These are phyloP conservation scores for Trichoderma arundinaceum DNA, from an alignment of 2,329 filamentous ascomycete genomes.

Conservation along the genomic window DNA sequence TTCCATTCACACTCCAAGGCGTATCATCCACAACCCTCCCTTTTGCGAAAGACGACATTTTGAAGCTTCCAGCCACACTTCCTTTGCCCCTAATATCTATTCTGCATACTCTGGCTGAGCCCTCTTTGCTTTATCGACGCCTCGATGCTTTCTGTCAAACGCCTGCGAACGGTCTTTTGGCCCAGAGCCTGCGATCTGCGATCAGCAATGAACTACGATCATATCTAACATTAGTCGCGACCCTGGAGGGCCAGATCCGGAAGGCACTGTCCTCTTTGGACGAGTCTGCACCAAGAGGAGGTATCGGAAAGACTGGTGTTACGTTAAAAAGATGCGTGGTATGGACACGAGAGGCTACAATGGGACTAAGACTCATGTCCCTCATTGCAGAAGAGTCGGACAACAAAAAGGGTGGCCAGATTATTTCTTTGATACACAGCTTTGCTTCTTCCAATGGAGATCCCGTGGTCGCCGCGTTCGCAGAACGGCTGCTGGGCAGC, in stretches of 20 bases:
- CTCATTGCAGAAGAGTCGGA: conserved; percentile 91
- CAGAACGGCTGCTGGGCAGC: conserved; percentile 82
- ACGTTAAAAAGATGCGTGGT: conserved; percentile 95
- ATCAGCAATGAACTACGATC: conserved; percentile 84
- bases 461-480: conserved; percentile 90
- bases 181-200: conserved; percentile 88
- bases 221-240: conserved; percentile 89
- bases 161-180: conserved; percentile 81
- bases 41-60: conserved; percentile 70
- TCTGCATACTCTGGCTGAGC: conserved; percentile 87
- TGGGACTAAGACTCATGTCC: conserved; percentile 92
- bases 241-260: conserved; percentile 89
- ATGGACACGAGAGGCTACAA: conserved; percentile 96
- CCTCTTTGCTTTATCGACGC: conserved; percentile 85
- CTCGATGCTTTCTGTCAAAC: conserved; percentile 83
- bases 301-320: conserved; percentile 84
- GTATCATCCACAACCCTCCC: conserved; percentile 84
- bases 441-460: conserved; percentile 95
- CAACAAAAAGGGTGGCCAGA: conserved; percentile 81
- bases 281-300: conserved; percentile 67
- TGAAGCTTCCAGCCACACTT: conserved; percentile 79
- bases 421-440: conserved; percentile 91
- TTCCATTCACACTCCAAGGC: conserved; percentile 92
- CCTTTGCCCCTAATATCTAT: conserved; percentile 86
- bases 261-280: conserved; percentile 78